Base-by-base conservation (phyloP, 2,329 filamentous ascomycete species). In the Stemphylium beticola region DNA sequence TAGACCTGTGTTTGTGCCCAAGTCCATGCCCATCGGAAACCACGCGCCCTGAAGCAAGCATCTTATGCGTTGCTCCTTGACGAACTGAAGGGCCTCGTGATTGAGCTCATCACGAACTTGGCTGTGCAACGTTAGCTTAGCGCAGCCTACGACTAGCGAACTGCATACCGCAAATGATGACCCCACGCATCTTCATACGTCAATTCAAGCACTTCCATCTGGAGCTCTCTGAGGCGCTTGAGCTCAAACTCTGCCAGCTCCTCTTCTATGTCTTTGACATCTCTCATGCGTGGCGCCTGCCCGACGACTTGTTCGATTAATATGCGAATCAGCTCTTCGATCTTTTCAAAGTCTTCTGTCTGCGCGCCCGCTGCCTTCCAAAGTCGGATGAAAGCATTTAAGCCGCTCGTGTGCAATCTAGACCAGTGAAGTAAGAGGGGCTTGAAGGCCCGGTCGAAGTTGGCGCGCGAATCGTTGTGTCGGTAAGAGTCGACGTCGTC, bases 111-210 rank as follows among this genome's bases (percentile, higher is more conserved):
- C 92, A 31, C 92, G 89, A n/a, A 96, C 91, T 76, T 95, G 91
- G 60, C 78, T 81, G 58, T 45, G 24, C 33, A 50, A 9, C 43
- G 64, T 73, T 61, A 73, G 69, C 55, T 53, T 55, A 14, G 43
- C n/a, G 36, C 32, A 12, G 32, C 18, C 26, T 37, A 50, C 20
- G 34, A 43, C 0, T 26, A n/a, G 29, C 40, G 36, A n/a, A 24
- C 7, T 33, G 50, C 68, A 32, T 72, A 79, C 77, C 85, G 85
- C 24, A 99, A 82, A 76, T 98, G 92, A 58, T 90, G 86, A 11
- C 93, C 93, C 95, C 95, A 99, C 43, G 90, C 90, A 72, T 96
- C 91, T 73, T 98, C 93, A 70, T 98, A 98, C 0, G 92, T 91
- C 61, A 95, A 81, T 72, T 96, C 91, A 4, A 98, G 81, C 10